Percentiles rank a stretch among this genome's conserved stretches.
phyloP scores from a whole-genome alignment of 306 rosid genomes.

The Trifolium subterraneum region DNA sequence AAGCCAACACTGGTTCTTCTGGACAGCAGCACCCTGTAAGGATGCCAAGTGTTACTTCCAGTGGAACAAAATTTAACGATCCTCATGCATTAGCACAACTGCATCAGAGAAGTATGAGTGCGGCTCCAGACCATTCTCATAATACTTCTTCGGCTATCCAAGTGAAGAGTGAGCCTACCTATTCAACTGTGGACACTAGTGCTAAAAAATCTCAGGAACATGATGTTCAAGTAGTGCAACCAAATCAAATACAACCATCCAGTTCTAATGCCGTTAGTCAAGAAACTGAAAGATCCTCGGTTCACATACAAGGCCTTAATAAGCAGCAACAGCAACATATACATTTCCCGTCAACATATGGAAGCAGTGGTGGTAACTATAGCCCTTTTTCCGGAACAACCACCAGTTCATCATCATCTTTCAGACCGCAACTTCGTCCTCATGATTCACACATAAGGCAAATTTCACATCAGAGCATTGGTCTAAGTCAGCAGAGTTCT shows the following conservation, averaged over 20 bases:
- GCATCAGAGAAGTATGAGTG: constrained; percentile 71
- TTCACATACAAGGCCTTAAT: constrained; percentile 66
- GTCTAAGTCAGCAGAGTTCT: constrained; percentile 60
- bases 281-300: constrained; percentile 66
- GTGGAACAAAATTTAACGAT: constrained; percentile 65
- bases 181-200: constrained; percentile 52
- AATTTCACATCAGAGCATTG: constrained; percentile 67
- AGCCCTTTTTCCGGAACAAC: constrained; percentile 68
- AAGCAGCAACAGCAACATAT: constrained; percentile 74
- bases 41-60: constrained; percentile 62
- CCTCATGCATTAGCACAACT: constrained; percentile 71
- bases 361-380: constrained; percentile 64
- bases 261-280: constrained; percentile 57
- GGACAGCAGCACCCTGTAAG: constrained; percentile 71
- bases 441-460: constrained; percentile 76
- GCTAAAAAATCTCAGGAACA: constrained; percentile 58
- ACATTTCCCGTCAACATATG: constrained; percentile 71
- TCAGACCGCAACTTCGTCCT: constrained; percentile 64
- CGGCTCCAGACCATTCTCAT: constrained; percentile 64
- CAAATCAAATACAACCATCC: constrained; percentile 62
- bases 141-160: constrained; percentile 61
- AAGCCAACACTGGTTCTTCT: constrained; percentile 52
- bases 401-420: constrained; percentile 58
- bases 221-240: constrained; percentile 54
- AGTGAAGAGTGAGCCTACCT: constrained; percentile 37